These are phyloP conservation scores for Nelumbo lutea DNA, from an alignment of 164 flowering plant species.

Conservation along the genomic window DNA sequence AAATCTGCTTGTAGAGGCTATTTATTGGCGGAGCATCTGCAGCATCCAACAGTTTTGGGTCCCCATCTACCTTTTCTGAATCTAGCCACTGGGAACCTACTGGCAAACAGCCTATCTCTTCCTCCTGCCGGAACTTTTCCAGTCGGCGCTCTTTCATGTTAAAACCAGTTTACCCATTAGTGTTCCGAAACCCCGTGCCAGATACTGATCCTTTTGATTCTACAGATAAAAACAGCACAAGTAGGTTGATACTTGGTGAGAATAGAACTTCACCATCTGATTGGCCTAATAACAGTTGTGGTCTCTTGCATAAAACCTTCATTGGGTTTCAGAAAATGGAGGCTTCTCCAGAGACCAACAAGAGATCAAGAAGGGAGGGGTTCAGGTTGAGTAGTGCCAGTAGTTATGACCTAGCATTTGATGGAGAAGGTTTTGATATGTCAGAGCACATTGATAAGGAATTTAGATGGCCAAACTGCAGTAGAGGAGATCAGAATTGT, in stretches of 20 bases:
- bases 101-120: constrained; percentile 25
- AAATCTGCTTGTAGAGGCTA: constrained; percentile 22
- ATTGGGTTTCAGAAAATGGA: constrained; percentile 33
- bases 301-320: constrained; percentile 28
- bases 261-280: constrained; percentile 22
- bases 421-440: constrained; percentile 33
- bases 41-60: constrained; percentile 28
- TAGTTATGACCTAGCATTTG: constrained; percentile 38
- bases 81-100: constrained; percentile 30
- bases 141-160: constrained; percentile 34
- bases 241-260: constrained; percentile 28
- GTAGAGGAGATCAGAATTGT: constrained; percentile 30
- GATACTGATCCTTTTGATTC: constrained; percentile 27
- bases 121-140: constrained; percentile 21
- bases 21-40: constrained; percentile 20
- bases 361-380: constrained; percentile 43
- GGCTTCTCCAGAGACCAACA: constrained; percentile 35
- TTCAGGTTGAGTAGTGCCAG: constrained; percentile 48
- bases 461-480: constrained; percentile 14
- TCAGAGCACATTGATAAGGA: constrained; percentile 25
- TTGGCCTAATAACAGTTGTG: constrained; percentile 26
- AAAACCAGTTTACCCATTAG: constrained; percentile 45
- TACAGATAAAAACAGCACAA: constrained; percentile 19
- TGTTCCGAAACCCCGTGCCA: constrained; percentile 40
- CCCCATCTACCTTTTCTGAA: constrained; percentile 43